Evolutionary conservation across 2,329 filamentous ascomycete genomes (phyloP), one percentile per base, ranked within the genome.

Genomic region (Sporothrix luriei): DNA sequence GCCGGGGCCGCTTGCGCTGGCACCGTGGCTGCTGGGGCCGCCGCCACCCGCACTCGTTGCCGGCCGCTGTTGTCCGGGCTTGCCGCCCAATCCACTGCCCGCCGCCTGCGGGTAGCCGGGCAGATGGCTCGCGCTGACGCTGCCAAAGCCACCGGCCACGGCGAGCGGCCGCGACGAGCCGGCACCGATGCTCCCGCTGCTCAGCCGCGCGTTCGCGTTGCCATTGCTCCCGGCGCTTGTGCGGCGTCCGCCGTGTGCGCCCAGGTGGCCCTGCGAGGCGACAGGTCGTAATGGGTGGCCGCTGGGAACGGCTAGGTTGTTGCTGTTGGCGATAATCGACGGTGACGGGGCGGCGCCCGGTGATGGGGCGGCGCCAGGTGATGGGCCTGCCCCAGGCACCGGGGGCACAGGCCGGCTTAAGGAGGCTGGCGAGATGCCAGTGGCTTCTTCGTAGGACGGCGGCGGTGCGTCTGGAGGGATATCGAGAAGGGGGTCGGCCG

Each of bases 401-500:
- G 57, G 57, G 11, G 57, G 57, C 1, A 62, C 57, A 2, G 57
- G 57, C 29, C 57, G 21, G 21, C 21, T 46, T 5, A 62, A 4
- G 4, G 57, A n/a, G 4, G 46, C 49, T 21, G 65, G 52, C 6
- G 65, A 51, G 33, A 71, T 69, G 52, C 70, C 72, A 16, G 49
- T 69, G 46, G 72, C 72, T 51, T 73, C 72, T 59, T 73, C 72
- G 69, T 73, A 73, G 6, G 71, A 71, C 21, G 72, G 72, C 10
- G 72, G 72, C 3, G 72, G 72, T n/a, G 48, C 73, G 24, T 71
- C 69, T 26, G 71, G 70, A 0, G 48, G n/a, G 13, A 57, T 55
- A 51, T 70, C 66, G 43, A 59, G 51, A 11, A 26, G 38, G 16
- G 24, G 26, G 19, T 16, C 43, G 29, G 7, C 5, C 2, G 33